Base-by-base conservation (phyloP, 495 filamentous ascomycete species). In the Ramalina intermedia region DNA sequence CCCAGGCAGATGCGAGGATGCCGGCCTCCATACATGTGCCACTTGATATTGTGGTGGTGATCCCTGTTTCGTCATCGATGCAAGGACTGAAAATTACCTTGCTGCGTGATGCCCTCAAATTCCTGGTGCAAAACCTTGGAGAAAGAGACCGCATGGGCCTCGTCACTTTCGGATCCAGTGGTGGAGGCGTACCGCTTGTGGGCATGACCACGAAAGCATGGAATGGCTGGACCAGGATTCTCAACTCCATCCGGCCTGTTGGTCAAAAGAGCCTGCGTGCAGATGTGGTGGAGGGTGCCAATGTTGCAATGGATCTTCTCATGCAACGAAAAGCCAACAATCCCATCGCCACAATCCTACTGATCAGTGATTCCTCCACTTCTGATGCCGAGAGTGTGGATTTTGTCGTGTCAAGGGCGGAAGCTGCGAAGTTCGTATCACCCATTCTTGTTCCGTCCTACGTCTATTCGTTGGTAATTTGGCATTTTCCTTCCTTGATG, bases 291-390 rank as follows among this genome's bases (percentile, higher is more conserved):
- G 91, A 99, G 57, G 91, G 91, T 48, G 90, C 91, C 35, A 99
- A 99, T 60, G 88, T 96, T 39, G 91, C 91, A 40, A 96, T 99
- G 91, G 91, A 99, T 62, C 70, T 99, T 37, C 73, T 99, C 40
- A 99, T 99, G 91, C 87, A 94, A 62, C 82, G 91, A 53, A 95
- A 95, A 65, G 85, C 87, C 53, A 88, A 82, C 63, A 99, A 99
- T 59, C 91, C 91, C 4, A 80, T 99, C 43, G 91, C 93, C 13
- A 93, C 86, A 8, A 99, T 99, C 55, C 75, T 96, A 62, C 70
- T 99, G 53, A 99, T 99, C 64, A 96, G 91, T 72, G 91, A 99
- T 63, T 94, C 91, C 3, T 94, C 93, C n/a, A 95, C 87, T 2
- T 93, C 91, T 0, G 91, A 96, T 62, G 76, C 84, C 3, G 93